These are phyloP conservation scores for Fusarium succisae DNA, from an alignment of 2,329 filamentous ascomycete genomes.

Conservation along the genomic window DNA sequence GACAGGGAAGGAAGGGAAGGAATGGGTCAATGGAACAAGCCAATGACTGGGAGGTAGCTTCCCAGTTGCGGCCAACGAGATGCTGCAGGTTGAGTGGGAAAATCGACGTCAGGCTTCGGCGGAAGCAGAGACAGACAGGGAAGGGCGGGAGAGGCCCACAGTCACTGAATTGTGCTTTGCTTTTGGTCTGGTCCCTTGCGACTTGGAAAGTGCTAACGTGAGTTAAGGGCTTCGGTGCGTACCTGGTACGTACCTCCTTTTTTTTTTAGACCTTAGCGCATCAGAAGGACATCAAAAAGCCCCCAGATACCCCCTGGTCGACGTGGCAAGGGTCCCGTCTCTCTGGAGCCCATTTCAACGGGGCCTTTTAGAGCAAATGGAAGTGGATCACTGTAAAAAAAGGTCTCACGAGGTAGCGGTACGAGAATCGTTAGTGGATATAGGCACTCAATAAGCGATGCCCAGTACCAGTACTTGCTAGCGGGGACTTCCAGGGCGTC, in stretches of 20 bases:
- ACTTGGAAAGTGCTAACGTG: constrained; percentile 9
- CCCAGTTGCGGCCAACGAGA: constrained; percentile 20
- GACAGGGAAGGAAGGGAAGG: constrained; percentile 36
- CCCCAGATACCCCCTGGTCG: constrained; percentile 28
- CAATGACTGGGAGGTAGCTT: constrained; percentile 18
- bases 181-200: constrained; percentile 25
- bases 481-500: constrained; percentile 12
- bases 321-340: constrained; percentile 34
- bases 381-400: constrained; percentile 4
- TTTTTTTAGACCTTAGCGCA: constrained; percentile 23
- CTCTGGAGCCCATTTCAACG: constrained; percentile 28
- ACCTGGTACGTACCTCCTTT: constrained; percentile 17
- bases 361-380: constrained; percentile 9
- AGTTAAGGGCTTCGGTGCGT: constrained; percentile 9
- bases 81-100: constrained; percentile 34
- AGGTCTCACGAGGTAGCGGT: constrained; percentile 27
- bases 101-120: constrained; percentile 34
- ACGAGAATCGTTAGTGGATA: constrained; percentile 1
- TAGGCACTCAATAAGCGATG: not conserved
- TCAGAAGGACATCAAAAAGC: constrained; percentile 20
- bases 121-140: constrained; percentile 13
- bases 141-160: constrained; percentile 33
- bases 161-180: constrained; percentile 33
- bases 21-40: constrained; percentile 24
- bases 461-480: constrained; percentile 22